Evolutionary conservation across 2,329 filamentous ascomycete species (phyloP).

Genomic region (Hymenoscyphus fructigenus): DNA sequence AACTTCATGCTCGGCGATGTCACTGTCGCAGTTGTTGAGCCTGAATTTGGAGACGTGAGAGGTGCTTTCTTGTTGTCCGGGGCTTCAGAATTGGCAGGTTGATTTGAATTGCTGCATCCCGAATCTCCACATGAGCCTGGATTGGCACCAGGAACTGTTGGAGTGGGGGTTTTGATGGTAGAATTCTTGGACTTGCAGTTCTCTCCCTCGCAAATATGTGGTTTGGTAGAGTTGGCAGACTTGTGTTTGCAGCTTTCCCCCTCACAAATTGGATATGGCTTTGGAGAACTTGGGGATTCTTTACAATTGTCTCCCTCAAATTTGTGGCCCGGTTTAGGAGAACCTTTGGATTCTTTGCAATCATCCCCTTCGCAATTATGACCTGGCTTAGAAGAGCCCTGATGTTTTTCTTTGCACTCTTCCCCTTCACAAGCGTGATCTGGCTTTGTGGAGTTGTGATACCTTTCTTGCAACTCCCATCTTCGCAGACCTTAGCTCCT

Average conservation of each 20-base stretch:
- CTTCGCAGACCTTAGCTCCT: not conserved
- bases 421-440: not conserved
- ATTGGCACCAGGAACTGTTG: not conserved
- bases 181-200: not conserved
- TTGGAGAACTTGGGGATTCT: not conserved
- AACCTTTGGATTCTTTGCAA: not conserved
- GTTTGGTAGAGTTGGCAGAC: not conserved
- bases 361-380: not conserved
- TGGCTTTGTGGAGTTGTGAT: not conserved
- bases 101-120: not conserved
- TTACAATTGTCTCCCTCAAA: not conserved
- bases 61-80: not conserved
- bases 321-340: not conserved
- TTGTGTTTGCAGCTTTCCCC: not conserved
- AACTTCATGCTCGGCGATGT: not conserved
- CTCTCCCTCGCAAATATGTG: not conserved
- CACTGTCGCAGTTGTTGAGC: not conserved
- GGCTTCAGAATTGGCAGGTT: not conserved
- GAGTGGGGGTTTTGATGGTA: not conserved
- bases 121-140: not conserved
- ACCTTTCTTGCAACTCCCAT: not conserved
- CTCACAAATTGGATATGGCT: not conserved
- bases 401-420: not conserved
- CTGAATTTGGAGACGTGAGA: not conserved
- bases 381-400: not conserved